phyloP scores from a whole-genome alignment of 2,329 filamentous ascomycete genomes.

The Diatrype stigma region DNA sequence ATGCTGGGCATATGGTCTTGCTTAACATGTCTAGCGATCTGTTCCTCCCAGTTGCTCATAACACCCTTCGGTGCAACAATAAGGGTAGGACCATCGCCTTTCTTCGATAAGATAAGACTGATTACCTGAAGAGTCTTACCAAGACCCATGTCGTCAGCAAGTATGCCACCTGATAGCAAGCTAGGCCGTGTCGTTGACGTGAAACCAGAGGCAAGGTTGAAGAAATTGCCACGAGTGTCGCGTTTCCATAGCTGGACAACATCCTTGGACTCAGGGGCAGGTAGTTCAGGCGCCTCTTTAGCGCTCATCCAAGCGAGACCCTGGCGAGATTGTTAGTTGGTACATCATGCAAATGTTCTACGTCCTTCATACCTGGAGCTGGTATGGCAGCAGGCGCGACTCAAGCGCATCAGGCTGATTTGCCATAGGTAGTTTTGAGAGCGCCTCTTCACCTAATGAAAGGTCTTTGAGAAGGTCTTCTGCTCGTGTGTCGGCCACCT shows the following conservation, averaged over 20 bases:
- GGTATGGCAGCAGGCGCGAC: constrained; percentile 72
- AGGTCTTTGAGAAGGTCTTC: constrained; percentile 66
- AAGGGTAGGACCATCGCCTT: constrained; percentile 59
- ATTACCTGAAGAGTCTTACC: constrained; percentile 88
- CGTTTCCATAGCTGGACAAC: constrained; percentile 76
- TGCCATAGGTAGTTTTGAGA: constrained; percentile 69
- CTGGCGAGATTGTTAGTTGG: constrained; percentile 36
- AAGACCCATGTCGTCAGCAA: constrained; percentile 90
- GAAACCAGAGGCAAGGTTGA: constrained; percentile 70
- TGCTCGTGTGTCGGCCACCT: constrained; percentile 63
- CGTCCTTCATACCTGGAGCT: constrained; percentile 50
- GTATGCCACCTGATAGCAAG: constrained; percentile 74
- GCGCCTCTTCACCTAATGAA: constrained; percentile 64
- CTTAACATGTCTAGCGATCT: constrained; percentile 69
- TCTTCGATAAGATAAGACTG: constrained; percentile 60
- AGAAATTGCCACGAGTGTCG: constrained; percentile 42
- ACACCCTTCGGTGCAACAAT: constrained; percentile 80
- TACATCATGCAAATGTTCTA: background rate
- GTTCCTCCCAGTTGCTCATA: constrained; percentile 86
- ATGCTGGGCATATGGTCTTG: constrained; percentile 59
- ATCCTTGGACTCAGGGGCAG: constrained; percentile 53
- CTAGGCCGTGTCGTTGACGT: constrained; percentile 52
- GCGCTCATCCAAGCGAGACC: constrained; percentile 77
- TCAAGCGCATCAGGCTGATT: constrained; percentile 61
- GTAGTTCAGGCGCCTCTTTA: constrained; percentile 68